A percentile compares a stretch with the other conserved stretches of the same genome.
These are phyloP conservation scores for Lentinus polychrous DNA, from an alignment of 1,284 basidiomycete genomes.

Conservation along the genomic window DNA sequence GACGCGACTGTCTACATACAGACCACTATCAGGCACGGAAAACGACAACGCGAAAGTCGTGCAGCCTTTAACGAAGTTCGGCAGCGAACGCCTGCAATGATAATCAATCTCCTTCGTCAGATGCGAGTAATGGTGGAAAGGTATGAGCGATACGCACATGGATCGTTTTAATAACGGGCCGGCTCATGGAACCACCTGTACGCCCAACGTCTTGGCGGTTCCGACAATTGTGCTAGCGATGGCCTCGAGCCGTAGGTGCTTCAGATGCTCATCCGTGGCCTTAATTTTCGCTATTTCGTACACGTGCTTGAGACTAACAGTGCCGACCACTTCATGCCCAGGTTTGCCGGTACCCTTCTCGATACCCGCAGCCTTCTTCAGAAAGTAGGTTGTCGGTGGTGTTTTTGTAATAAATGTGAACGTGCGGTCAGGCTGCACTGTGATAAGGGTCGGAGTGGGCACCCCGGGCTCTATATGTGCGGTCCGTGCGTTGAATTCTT, in stretches of 20 bases:
- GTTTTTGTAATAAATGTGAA: conserved; percentile 93
- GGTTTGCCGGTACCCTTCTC: conserved; percentile 84
- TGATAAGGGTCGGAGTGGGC: conserved; percentile 88
- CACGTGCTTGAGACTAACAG: conserved; percentile 91
- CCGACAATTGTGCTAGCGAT: conserved; percentile 86
- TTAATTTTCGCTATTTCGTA: conserved; percentile 99
- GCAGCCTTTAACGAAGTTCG: conserved; percentile 5
- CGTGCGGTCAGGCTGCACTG: conserved; percentile 89
- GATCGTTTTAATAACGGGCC: conserved; percentile 18
- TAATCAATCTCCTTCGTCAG: conserved; percentile 12
- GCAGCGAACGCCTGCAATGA: conserved; percentile 8
- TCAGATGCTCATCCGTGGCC: conserved; percentile 82
- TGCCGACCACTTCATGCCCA: conserved; percentile 72
- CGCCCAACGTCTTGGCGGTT: conserved; percentile 78
- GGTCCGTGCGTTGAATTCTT: conserved; percentile 92
- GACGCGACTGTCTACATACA: conserved; percentile 8
- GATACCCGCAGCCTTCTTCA: conserved; percentile 89
- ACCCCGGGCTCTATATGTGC: conserved; percentile 84
- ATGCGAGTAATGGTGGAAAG: not conserved
- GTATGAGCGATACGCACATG: conserved; percentile 14
- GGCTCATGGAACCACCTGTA: conserved; percentile 79
- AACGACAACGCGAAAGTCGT: conserved; percentile 1
- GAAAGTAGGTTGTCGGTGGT: conserved; percentile 86
- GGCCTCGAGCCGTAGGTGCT: conserved; percentile 76
- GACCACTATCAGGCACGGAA: conserved; percentile 13